A percentile compares a stretch with the other conserved stretches of the same genome.
Conservation (phyloP, 2,329 filamentous ascomycete species). For the Xylariomycetidae sp. region DNA sequence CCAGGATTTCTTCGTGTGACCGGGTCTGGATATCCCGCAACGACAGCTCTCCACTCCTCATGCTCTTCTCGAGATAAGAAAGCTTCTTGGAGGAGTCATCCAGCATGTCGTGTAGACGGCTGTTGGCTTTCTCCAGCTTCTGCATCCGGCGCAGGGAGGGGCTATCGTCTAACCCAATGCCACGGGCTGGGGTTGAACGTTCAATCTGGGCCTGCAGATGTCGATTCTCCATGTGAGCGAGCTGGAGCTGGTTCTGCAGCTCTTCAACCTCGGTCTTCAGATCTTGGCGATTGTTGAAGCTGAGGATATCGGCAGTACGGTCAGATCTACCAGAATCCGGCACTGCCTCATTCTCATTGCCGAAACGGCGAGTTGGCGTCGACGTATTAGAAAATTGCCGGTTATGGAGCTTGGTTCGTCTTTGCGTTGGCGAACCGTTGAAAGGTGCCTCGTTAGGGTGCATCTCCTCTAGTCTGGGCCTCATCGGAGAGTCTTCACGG, state of each 20-base stretch:
- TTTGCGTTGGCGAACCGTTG: slow-evolving; percentile 69
- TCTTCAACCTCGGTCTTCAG: slow-evolving; percentile 86
- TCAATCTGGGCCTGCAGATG: slow-evolving; percentile 87
- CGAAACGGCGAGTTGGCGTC: slow-evolving; percentile 71
- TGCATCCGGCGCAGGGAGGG: slow-evolving; percentile 77
- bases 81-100: slow-evolving; percentile 93
- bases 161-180: slow-evolving; percentile 65
- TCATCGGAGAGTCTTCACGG: slow-evolving; percentile 66
- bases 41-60: slow-evolving; percentile 82
- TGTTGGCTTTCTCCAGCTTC: slow-evolving; percentile 90
- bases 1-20: slow-evolving; percentile 90
- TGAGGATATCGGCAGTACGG: slow-evolving; percentile 75
- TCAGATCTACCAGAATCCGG: slow-evolving; percentile 82
- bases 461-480: slow-evolving; percentile 81
- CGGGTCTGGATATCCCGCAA: slow-evolving; percentile 88
- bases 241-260: slow-evolving; percentile 87
- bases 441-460: slow-evolving; percentile 74
- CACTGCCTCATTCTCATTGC: slow-evolving; percentile 56
- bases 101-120: slow-evolving; percentile 84
- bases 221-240: slow-evolving; percentile 91
- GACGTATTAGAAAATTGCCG: slow-evolving; percentile 68
- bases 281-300: slow-evolving; percentile 86
- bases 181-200: slow-evolving; percentile 56
- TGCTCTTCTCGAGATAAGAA: slow-evolving; percentile 79
- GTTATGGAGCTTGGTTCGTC: slow-evolving; percentile 48